Conservation (phyloP, 441 rosid species). For the Aquilaria agallochum region DNA sequence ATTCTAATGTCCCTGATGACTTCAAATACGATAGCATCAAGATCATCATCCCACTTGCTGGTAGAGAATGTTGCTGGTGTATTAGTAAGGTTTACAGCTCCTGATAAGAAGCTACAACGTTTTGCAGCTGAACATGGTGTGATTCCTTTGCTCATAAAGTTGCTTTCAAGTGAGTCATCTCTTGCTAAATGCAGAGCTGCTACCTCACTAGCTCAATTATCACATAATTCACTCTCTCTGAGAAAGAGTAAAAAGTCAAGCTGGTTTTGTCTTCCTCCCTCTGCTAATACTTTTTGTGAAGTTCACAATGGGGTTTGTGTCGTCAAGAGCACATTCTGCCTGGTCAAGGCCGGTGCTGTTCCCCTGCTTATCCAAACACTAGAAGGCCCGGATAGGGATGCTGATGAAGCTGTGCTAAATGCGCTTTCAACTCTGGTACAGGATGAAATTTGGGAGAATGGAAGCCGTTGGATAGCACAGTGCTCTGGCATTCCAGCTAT, state of each 20-base stretch:
- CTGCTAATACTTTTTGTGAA: slow-evolving; percentile 39
- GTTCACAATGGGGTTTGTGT: slow-evolving; percentile 52
- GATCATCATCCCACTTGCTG: slow-evolving; percentile 19
- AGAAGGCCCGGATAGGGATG: slow-evolving; percentile 48
- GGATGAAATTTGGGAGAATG: slow-evolving; percentile 54
- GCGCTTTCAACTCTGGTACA: slow-evolving; percentile 53
- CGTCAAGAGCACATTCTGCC: slow-evolving; percentile 52
- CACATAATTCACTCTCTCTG: slow-evolving; percentile 49
- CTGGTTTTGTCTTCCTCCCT: slow-evolving; percentile 46
- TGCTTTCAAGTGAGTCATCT: slow-evolving; percentile 38
- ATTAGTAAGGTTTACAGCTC: slow-evolving; percentile 46
- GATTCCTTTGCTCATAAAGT: slow-evolving; percentile 53
- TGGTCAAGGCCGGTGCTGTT: slow-evolving; percentile 58
- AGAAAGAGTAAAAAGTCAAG: slow-evolving; percentile 32
- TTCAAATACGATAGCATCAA: slow-evolving; percentile 18
- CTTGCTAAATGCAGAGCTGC: slow-evolving; percentile 52
- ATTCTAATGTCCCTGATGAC: slow-evolving; percentile 31
- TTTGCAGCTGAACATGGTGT: slow-evolving; percentile 48
- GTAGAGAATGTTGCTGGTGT: slow-evolving; percentile 45
- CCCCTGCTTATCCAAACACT: slow-evolving; percentile 37
- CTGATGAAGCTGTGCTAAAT: slow-evolving; percentile 48
- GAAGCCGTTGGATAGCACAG: slow-evolving; percentile 44
- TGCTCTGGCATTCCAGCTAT: slow-evolving; percentile 33
- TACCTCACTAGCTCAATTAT: slow-evolving; percentile 50
- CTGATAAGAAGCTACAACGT: slow-evolving; percentile 61